A percentile compares a stretch with the other conserved stretches of the same genome.
Evolutionary conservation across 257 asterid genomes (phyloP).

Genomic region (Cordia subcordata): DNA sequence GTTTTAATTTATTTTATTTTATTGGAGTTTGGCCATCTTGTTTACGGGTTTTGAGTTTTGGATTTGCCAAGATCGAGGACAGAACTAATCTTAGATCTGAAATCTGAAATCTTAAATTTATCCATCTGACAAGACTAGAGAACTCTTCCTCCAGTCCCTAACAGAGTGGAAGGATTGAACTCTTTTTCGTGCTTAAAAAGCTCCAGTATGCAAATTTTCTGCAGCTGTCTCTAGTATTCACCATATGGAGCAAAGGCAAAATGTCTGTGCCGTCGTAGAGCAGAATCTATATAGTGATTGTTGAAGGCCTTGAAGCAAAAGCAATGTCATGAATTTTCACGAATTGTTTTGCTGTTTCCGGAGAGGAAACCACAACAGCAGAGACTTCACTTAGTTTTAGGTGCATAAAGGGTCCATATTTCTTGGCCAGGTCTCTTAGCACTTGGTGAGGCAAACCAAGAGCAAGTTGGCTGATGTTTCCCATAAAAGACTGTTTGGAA

Average conservation of each 20-base stretch:
- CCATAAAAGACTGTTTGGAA: no score
- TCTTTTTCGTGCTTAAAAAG: conserved; percentile 27
- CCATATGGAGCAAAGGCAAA: conserved; percentile 24
- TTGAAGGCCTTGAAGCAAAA: conserved; percentile 32
- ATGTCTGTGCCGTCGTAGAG: conserved; percentile 16
- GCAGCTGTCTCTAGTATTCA: conserved; percentile 35
- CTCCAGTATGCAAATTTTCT: conserved; percentile 35
- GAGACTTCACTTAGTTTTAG: conserved; percentile 30
- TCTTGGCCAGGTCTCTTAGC: conserved; percentile 21
- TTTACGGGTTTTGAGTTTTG: no score
- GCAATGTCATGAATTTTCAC: conserved; percentile 30
- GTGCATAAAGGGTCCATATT: conserved; percentile 36
- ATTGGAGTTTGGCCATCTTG: conserved; percentile 9
- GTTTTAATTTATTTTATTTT: no score
- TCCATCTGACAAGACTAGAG: no score
- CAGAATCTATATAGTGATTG: conserved; percentile 11
- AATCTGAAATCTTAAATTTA: no score
- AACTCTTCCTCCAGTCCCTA: conserved; percentile 25
- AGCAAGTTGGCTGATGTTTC: conserved; percentile 34
- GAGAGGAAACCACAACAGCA: conserved; percentile 22
- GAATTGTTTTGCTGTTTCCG: conserved; percentile 25
- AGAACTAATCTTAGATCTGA: no score
- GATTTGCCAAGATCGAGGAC: no score
- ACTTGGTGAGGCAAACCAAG: no score
- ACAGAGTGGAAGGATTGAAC: conserved; percentile 25